Evolutionary conservation across 208 protist genomes (phyloP), one percentile per base, ranked within the genome.

Genomic region (Trypanosoma melophagium): DNA sequence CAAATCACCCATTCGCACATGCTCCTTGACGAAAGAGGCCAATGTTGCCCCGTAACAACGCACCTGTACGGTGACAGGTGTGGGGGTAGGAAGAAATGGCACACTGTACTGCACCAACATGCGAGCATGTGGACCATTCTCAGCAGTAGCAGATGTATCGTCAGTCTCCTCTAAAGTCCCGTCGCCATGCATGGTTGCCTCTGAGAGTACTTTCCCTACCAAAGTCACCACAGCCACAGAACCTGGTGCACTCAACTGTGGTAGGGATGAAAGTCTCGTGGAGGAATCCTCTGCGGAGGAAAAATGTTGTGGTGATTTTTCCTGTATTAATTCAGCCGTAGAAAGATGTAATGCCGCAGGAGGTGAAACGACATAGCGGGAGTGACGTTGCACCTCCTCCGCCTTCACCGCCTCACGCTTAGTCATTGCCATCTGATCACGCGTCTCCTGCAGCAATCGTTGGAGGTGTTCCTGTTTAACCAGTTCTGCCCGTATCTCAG

Each of bases 281-380:
- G 58, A 74, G n/a, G 74, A 83, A 40, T 77, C 66, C 31, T 81
- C 69, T 42, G 61, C 60, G 2, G 81, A 49, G 31, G 81, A 60
- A 61, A 95, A 92, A 54, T 90, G 76, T 70, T 95, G 90, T 19
- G 85, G 90, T 8, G 83, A 77, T 52, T 84, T 84, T 47, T 92
- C 87, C 40, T 85, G 76, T 25, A 90, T 80, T 8, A 90, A 68
- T 56, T 94, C 89, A 9, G 79, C 74, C 13, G 79, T 81, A 8
- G 84, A 89, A 14, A 89, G 62, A 68, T 80, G 87, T 19, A 76
- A 67, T 54, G 72, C 80, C 0, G 79, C 84, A 56, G 89, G 64
- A 25, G 62, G 67, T 35, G 83, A 72, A 51, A 75, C 85, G 24
- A 80, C 64, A 67, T 84, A 89, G 14, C 25, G 55, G 14, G 70